Conservation (phyloP, 306 rosid species). For the Vigna nakashimae region DNA sequence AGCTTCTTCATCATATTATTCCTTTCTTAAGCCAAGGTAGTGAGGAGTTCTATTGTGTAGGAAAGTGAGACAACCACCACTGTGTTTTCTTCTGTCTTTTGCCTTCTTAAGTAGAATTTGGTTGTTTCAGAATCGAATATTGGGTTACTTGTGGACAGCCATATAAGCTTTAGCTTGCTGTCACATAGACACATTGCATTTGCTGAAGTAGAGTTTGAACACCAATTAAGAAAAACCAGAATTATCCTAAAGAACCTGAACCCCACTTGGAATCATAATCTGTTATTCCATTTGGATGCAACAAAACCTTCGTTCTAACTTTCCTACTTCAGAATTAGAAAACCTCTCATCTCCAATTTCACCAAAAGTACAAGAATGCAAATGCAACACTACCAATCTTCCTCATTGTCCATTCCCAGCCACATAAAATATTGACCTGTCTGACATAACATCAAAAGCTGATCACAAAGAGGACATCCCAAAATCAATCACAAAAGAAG, state of each 20-base stretch:
- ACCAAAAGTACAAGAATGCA: conserved; percentile 38
- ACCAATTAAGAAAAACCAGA: conserved; percentile 64
- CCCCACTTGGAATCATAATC: conserved; percentile 68
- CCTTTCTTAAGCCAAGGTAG: conserved; percentile 63
- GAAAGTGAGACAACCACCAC: conserved; percentile 44
- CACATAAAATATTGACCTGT: conserved; percentile 38
- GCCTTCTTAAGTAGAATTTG: conserved; percentile 56
- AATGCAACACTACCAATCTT: conserved; percentile 16
- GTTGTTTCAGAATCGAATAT: conserved; percentile 73
- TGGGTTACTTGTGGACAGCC: conserved; percentile 58
- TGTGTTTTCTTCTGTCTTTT: conserved; percentile 42
- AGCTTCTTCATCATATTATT: conserved; percentile 74
- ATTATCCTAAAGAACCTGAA: conserved; percentile 69
- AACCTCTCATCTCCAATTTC: conserved; percentile 44
- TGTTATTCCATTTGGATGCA: conserved; percentile 53
- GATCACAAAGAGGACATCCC: conserved; percentile 7
- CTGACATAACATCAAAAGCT: conserved; percentile 37
- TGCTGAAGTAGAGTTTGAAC: conserved; percentile 70
- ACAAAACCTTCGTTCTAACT: conserved; percentile 50
- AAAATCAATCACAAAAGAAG: conserved; percentile 36
- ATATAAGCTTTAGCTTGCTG: conserved; percentile 54
- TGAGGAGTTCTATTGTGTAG: conserved; percentile 39
- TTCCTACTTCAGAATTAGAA: conserved; percentile 38
- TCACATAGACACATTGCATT: conserved; percentile 55
- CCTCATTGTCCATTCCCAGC: conserved; percentile 36